These are phyloP conservation scores for Gracilariopsis chorda DNA, from an alignment of 23 red algal genomes.

Conservation along the genomic window DNA sequence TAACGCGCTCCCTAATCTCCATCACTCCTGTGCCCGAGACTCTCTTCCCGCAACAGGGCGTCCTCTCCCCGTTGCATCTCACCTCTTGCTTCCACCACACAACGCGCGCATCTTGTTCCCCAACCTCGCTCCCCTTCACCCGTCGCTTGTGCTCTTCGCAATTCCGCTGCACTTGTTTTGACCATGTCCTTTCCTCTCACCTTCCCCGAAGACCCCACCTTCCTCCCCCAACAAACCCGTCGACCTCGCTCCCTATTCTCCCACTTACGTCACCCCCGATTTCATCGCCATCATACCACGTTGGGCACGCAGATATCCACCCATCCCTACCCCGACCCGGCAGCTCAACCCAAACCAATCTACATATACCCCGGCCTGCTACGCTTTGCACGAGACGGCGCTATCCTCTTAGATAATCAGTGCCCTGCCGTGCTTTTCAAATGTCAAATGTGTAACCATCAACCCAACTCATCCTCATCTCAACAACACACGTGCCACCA, in stretches of 20 bases:
- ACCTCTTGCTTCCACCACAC: neutral
- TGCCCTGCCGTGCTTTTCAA: slow-evolving; percentile 64
- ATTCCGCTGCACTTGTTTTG: neutral
- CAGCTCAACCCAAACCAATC: slow-evolving; percentile 46
- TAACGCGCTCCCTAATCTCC: too few species aligned
- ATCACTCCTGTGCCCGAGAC: too few species aligned
- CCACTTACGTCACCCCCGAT: neutral
- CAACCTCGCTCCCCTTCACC: neutral
- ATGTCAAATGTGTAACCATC: slow-evolving; percentile 19
- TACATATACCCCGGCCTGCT: slow-evolving; percentile 69
- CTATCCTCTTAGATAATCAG: slow-evolving; percentile 59
- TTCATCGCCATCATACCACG: neutral
- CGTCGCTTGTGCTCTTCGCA: neutral
- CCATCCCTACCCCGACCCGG: neutral
- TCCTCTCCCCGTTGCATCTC: neutral
- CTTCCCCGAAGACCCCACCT: neutral
- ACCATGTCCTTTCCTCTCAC: neutral
- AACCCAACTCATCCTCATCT: neutral
- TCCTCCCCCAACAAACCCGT: neutral
- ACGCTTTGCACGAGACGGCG: slow-evolving; percentile 50
- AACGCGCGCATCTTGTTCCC: neutral
- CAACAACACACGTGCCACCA: slow-evolving; percentile 10
- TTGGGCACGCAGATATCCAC: neutral
- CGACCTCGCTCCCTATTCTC: neutral
- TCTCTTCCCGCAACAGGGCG: too few species aligned